These are phyloP conservation scores for Rhynchospora tenuis DNA, from an alignment of 176 grass and related monocot species.

Conservation along the genomic window DNA sequence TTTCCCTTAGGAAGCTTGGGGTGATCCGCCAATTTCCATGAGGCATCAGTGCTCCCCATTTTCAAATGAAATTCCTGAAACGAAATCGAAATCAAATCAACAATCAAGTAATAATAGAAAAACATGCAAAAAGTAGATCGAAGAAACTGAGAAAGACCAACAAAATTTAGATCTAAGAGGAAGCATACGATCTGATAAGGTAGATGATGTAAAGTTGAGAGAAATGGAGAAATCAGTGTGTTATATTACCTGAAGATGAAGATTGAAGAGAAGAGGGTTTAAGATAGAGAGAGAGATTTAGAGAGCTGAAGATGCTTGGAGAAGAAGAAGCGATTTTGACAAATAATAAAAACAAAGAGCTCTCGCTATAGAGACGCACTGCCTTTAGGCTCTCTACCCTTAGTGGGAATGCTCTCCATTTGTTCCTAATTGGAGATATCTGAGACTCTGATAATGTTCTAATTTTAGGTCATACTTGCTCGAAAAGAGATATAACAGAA, in stretches of 20 bases:
- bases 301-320: conserved; percentile 15
- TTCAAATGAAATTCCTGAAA: conserved; percentile 23
- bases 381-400: neutral
- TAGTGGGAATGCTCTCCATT: neutral
- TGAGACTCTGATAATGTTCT: neutral
- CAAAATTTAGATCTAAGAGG: neutral
- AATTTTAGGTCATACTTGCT: neutral
- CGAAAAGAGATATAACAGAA: neutral
- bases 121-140: neutral
- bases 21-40: conserved; percentile 70
- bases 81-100: neutral
- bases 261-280: neutral
- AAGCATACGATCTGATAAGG: neutral
- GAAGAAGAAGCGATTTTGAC: conserved; percentile 6
- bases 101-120: neutral
- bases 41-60: conserved; percentile 44
- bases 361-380: conserved; percentile 8
- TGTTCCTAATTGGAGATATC: neutral
- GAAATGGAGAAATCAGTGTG: neutral
- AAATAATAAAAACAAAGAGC: conserved; percentile 16
- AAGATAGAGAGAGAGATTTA: conserved; percentile 5
- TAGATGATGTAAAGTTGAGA: neutral
- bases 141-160: neutral
- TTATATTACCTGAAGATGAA: conserved; percentile 16
- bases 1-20: conserved; percentile 80